A percentile compares a stretch with the other conserved stretches of the same genome.
phyloP scores from a whole-genome alignment of 1,284 basidiomycete species.

The Megacollybia platyphylla region DNA sequence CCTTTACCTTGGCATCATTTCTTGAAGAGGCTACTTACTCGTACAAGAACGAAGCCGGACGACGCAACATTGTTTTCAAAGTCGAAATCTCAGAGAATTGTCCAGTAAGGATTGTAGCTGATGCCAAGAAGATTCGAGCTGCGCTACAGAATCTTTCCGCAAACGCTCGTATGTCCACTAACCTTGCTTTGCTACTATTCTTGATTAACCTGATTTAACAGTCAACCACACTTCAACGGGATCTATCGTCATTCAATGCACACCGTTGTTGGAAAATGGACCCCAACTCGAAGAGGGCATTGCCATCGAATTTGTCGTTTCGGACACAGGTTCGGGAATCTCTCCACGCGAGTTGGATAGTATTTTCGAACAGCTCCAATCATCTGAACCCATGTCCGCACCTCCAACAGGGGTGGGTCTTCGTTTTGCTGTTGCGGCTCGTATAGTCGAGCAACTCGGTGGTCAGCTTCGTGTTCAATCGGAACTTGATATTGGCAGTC shows the following conservation, averaged over 20 bases:
- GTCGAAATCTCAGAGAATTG: slow-evolving; percentile 36
- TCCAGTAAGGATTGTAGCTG: slow-evolving; percentile 56
- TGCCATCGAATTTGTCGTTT: slow-evolving; percentile 64
- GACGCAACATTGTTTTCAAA: slow-evolving; percentile 54
- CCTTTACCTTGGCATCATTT: slow-evolving; percentile 61
- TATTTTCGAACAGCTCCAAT: slow-evolving; percentile 80
- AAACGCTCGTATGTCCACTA: slow-evolving; percentile 49
- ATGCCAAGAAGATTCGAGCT: slow-evolving; percentile 66
- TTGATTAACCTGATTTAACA: slow-evolving; percentile 13
- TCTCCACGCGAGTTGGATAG: slow-evolving; percentile 59
- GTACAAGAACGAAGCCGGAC: slow-evolving; percentile 56
- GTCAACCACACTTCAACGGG: slow-evolving; percentile 72
- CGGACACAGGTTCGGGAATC: slow-evolving; percentile 75
- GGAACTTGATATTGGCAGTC: slow-evolving; percentile 53
- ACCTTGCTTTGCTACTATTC: not conserved
- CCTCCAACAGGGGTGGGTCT: slow-evolving; percentile 49
- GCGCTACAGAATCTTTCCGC: slow-evolving; percentile 78
- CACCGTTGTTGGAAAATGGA: slow-evolving; percentile 37
- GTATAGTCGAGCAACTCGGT: slow-evolving; percentile 73
- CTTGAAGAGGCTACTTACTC: slow-evolving; percentile 61
- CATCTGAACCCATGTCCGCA: slow-evolving; percentile 23
- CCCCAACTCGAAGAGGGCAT: slow-evolving; percentile 32
- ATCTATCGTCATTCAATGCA: slow-evolving; percentile 53
- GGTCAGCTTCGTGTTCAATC: slow-evolving; percentile 78
- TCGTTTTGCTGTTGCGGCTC: slow-evolving; percentile 70